Conservation (phyloP, 2,329 filamentous ascomycete genomes). For the Gnomoniopsis sp. region DNA sequence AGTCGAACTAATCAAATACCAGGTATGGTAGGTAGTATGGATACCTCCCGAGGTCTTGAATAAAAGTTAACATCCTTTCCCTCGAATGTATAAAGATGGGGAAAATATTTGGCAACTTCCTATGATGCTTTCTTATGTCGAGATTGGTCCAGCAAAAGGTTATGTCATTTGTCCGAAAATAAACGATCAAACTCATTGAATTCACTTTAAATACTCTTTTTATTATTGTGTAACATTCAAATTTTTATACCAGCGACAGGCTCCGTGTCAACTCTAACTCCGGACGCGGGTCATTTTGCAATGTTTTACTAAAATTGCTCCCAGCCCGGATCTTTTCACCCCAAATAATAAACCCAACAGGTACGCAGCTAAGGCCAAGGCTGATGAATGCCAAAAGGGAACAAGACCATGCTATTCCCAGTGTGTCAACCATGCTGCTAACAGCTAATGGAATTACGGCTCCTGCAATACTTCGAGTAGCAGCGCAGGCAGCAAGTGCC, state of each 20-base stretch:
- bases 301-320: conserved; percentile 45
- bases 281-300: conserved; percentile 30
- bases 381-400: conserved; percentile 46
- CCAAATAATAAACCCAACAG: conserved; percentile 47
- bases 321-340: conserved; percentile 38
- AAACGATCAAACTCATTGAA: no score
- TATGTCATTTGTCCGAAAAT: no score
- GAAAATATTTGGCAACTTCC: no score
- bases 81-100: no score
- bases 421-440: conserved; percentile 23
- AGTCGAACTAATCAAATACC: no score
- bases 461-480: conserved; percentile 24
- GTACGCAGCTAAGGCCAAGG: conserved; percentile 42
- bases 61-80: no score
- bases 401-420: conserved; percentile 37
- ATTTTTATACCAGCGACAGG: conserved; percentile 21
- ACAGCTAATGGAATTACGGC: conserved; percentile 24
- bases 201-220: no score
- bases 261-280: conserved; percentile 22
- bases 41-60: no score
- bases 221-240: no score
- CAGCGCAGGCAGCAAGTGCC: conserved; percentile 24
- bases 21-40: no score
- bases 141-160: no score
- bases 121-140: no score